Evolutionary conservation across 1,284 basidiomycete genomes (phyloP).

Genomic region (Singerocomus inundabilis): DNA sequence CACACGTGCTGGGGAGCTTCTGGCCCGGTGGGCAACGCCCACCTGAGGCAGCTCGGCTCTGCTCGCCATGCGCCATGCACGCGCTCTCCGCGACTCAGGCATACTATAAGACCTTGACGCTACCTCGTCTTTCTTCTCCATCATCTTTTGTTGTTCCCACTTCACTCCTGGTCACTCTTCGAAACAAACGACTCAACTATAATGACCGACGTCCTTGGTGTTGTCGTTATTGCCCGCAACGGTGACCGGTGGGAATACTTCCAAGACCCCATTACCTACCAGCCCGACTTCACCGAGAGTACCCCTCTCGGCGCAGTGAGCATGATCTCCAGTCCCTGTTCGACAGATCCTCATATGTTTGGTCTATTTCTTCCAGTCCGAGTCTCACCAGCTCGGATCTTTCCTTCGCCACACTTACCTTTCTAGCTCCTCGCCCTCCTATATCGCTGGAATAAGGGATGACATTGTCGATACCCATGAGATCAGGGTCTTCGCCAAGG

Average conservation of each 20-base stretch:
- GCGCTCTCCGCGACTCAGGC: slow-evolving; percentile 24
- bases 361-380: slow-evolving; percentile 42
- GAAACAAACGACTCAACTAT: slow-evolving; percentile 13
- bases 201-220: slow-evolving; percentile 74
- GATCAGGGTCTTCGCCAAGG: slow-evolving; percentile 75
- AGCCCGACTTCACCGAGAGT: slow-evolving; percentile 68
- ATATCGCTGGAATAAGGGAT: slow-evolving; percentile 63
- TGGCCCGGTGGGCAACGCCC: slow-evolving; percentile 14
- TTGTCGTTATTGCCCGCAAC: slow-evolving; percentile 80
- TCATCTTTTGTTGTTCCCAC: slow-evolving; percentile 17
- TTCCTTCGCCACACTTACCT: slow-evolving; percentile 72
- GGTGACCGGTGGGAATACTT: slow-evolving; percentile 74
- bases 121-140: slow-evolving; percentile 12
- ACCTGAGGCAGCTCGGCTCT: slow-evolving; percentile 29
- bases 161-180: slow-evolving; percentile 16
- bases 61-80: slow-evolving; percentile 30
- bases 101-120: slow-evolving; percentile 26
- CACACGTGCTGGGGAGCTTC: slow-evolving; percentile 22
- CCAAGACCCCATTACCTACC: slow-evolving; percentile 72
- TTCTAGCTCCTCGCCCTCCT: slow-evolving; percentile 56
- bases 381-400: slow-evolving; percentile 72
- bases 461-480: slow-evolving; percentile 71
- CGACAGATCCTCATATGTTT: slow-evolving; percentile 1
- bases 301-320: slow-evolving; percentile 81
- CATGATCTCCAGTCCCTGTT: slow-evolving; percentile 5